Base-by-base conservation (phyloP, 2,329 filamentous ascomycete species). In the Orbilia javanica region DNA sequence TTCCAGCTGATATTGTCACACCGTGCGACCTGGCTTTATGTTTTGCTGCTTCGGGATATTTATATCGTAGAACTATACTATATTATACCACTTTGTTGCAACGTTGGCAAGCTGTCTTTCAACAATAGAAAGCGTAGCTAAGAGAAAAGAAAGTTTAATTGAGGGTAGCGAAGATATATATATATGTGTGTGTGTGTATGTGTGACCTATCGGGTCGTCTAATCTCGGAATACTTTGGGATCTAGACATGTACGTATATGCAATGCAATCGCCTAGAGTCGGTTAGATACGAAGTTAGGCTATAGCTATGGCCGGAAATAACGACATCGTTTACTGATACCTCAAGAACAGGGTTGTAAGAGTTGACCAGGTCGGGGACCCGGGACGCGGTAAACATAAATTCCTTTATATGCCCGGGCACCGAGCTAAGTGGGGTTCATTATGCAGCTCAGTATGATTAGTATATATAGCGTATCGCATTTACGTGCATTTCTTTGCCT, bases 241-340 rank as follows among this genome's bases (percentile, higher is more conserved):
- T n/a, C n/a, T n/a, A n/a, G n/a, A n/a, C n/a, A n/a, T n/a, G n/a
- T n/a, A n/a, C n/a, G n/a, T n/a, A 39, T 39, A 39, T 39, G 36
- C 36, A 39, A 39, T n/a, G n/a, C n/a, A n/a, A 13, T 15, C 36
- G 36, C n/a, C 11, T 13, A 39, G 36, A 39, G 36, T 39, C 36
- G 36, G 36, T 39, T 39, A 39, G 11, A 36, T 36, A 7, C 13
- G 8, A 36, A 36, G 13, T 36, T 36, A n/a, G n/a, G n/a, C n/a
- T n/a, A n/a, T n/a, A n/a, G n/a, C 8, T 15, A 15, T 2, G 11
- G n/a, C n/a, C n/a, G 11, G 36, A 15, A 39, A 13, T 15, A 39
- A 15, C 36, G 36, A 39, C n/a, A n/a, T 39, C 53, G 29, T 34
- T 57, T 57, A 57, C 13, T 57, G 29, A 57, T 57, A 27, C 29